Evolutionary conservation across 2,329 filamentous ascomycete genomes (phyloP).

Genomic region (Alternaria hordeiaustralica): DNA sequence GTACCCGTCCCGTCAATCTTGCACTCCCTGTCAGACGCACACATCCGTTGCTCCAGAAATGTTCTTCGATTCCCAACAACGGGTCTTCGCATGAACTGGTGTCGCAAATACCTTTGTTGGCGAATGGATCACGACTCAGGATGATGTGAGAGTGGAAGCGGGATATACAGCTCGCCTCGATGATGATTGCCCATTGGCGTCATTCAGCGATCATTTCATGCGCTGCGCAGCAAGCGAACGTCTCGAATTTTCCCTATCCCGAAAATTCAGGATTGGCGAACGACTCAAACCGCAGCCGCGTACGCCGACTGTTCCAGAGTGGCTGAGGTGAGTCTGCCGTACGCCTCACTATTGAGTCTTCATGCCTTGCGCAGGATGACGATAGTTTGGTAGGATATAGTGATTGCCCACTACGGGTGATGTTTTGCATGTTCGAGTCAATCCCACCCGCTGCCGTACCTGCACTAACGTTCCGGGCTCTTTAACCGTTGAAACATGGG

Average conservation of each 20-base stretch:
- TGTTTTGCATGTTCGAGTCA: conserved; percentile 26
- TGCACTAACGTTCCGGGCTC: conserved; percentile 2
- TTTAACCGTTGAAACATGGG: conserved; percentile 12
- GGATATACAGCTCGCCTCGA: conserved; percentile 1
- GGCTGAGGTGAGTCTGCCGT: conserved; percentile 5
- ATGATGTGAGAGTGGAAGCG: conserved; percentile 1
- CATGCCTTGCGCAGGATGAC: conserved; percentile 5
- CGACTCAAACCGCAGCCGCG: conserved; percentile 1
- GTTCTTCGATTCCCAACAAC: conserved; percentile 9
- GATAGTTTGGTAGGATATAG: conserved; percentile 3
- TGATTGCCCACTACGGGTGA: conserved; percentile 24
- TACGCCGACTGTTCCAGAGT: not conserved
- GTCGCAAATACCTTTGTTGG: conserved; percentile 1
- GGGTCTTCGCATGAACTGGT: conserved; percentile 20
- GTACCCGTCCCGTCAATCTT: conserved; percentile 15
- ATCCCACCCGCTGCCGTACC: conserved; percentile 9
- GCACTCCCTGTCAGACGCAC: conserved; percentile 28
- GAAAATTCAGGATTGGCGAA: not conserved
- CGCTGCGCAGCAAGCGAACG: conserved; percentile 2
- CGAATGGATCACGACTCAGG: not conserved
- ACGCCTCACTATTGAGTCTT: conserved; percentile 13
- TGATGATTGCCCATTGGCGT: not conserved
- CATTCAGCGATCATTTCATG: conserved; percentile 1
- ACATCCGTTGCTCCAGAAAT: conserved; percentile 16
- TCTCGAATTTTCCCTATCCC: not conserved